phyloP scores from a whole-genome alignment of 148 eudicot genomes.

The Fagopyrum homotropicum region DNA sequence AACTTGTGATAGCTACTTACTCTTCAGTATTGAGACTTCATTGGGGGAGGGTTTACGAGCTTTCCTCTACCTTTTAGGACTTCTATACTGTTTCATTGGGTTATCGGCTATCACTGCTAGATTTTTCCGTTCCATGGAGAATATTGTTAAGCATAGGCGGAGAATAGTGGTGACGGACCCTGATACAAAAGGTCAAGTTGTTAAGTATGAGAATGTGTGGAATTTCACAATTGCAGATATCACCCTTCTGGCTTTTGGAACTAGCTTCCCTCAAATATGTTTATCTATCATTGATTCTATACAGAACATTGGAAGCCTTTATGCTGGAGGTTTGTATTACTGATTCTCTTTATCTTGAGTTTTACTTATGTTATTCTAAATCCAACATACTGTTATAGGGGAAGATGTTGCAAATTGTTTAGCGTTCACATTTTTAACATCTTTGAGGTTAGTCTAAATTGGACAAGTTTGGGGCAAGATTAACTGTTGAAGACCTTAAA shows the following conservation, averaged over 20 bases:
- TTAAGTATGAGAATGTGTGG: slow-evolving; percentile 70
- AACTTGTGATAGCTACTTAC: slow-evolving; percentile 37
- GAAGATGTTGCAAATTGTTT: background rate
- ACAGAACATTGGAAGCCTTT: slow-evolving; percentile 56
- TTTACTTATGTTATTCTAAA: background rate
- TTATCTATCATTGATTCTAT: slow-evolving; percentile 85
- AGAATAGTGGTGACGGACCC: slow-evolving; percentile 64
- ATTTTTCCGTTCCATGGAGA: slow-evolving; percentile 87
- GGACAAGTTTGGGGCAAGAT: background rate
- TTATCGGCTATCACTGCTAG: slow-evolving; percentile 78
- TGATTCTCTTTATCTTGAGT: background rate
- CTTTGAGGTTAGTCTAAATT: background rate
- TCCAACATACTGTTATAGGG: background rate
- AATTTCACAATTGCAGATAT: slow-evolving; percentile 87
- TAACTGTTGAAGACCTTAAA: background rate
- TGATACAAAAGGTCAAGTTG: slow-evolving; percentile 32
- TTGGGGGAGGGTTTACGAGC: slow-evolving; percentile 51
- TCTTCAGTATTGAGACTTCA: slow-evolving; percentile 44
- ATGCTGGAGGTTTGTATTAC: slow-evolving; percentile 81
- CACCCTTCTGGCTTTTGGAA: slow-evolving; percentile 78
- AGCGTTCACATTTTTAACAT: background rate
- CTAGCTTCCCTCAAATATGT: slow-evolving; percentile 93
- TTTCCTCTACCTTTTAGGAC: slow-evolving; percentile 47
- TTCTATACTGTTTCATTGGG: slow-evolving; percentile 83
- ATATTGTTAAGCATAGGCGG: slow-evolving; percentile 75